A percentile compares a stretch with the other conserved stretches of the same genome.
Evolutionary conservation across 257 asterid genomes (phyloP).

Genomic region (Paulownia fortunei): DNA sequence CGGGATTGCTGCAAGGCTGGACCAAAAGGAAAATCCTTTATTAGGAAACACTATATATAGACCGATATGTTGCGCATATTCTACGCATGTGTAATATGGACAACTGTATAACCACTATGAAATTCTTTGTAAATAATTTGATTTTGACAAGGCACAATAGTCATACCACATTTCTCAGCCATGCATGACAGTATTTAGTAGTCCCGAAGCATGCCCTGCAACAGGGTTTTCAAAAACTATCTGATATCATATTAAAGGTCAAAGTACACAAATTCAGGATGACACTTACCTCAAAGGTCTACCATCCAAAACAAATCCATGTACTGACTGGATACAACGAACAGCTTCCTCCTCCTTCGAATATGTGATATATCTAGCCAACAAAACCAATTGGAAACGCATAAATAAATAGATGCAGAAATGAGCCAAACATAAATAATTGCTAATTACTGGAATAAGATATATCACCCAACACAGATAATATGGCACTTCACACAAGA

Average conservation of each 20-base stretch:
- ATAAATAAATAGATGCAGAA: conserved; percentile 2
- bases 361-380: conserved; percentile 82
- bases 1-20: conserved; percentile 94
- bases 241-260: background rate
- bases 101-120: background rate
- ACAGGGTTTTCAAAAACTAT: conserved; percentile 28
- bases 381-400: conserved; percentile 12
- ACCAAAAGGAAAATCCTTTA: conserved; percentile 28
- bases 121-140: conserved; percentile 23
- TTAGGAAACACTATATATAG: background rate
- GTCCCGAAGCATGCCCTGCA: conserved; percentile 96
- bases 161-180: conserved; percentile 86
- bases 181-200: conserved; percentile 91
- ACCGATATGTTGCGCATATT: background rate
- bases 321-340: conserved; percentile 93
- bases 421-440: background rate
- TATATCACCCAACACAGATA: background rate
- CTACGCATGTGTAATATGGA: background rate
- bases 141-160: conserved; percentile 12
- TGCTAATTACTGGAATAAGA: background rate
- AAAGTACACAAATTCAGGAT: conserved; percentile 1
- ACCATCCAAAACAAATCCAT: conserved; percentile 87
- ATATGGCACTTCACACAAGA: conserved; percentile 17
- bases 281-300: conserved; percentile 69
- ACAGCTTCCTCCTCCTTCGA: conserved; percentile 94